phyloP scores from a whole-genome alignment of 1,139 yeast genomes.

The Neolecta irregularis region DNA sequence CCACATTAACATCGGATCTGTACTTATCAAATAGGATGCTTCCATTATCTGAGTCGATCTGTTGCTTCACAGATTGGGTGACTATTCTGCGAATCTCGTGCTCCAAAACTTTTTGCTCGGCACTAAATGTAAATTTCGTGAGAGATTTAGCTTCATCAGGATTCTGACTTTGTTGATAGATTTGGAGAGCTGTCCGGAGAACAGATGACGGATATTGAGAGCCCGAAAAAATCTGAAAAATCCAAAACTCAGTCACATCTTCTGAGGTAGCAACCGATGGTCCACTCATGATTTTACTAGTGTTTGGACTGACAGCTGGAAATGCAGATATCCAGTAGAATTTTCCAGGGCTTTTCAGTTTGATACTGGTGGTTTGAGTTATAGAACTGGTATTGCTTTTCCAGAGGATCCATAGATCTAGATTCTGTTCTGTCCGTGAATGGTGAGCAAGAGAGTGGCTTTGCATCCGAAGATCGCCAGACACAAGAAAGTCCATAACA shows the following conservation, averaged over 20 bases:
- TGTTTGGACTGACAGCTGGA: background rate
- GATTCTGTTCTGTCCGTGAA: background rate
- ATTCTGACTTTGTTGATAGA: slow-evolving; percentile 1
- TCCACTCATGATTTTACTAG: slow-evolving; percentile 1
- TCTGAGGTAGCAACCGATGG: slow-evolving; percentile 1
- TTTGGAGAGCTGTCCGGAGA: slow-evolving; percentile 1
- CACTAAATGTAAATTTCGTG: no score
- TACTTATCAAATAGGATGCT: slow-evolving; percentile 3
- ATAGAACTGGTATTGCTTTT: slow-evolving; percentile 4
- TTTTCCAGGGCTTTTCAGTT: background rate
- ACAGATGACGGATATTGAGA: slow-evolving; percentile 1
- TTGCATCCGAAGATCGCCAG: background rate
- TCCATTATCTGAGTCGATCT: slow-evolving; percentile 1
- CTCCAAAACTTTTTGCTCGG: slow-evolving; percentile 1
- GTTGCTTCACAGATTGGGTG: no score
- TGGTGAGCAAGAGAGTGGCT: background rate
- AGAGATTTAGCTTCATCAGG: background rate
- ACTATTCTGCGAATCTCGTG: slow-evolving; percentile 1
- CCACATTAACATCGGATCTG: slow-evolving; percentile 3
- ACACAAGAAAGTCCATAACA: background rate
- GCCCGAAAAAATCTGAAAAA: background rate
- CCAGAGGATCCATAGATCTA: slow-evolving; percentile 3
- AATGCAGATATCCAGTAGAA: background rate
- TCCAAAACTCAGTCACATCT: slow-evolving; percentile 5
- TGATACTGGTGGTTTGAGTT: background rate